A percentile compares a stretch with the other conserved stretches of the same genome.
phyloP scores from a whole-genome alignment of 2,329 filamentous ascomycete species.

The Cytospora mali region DNA sequence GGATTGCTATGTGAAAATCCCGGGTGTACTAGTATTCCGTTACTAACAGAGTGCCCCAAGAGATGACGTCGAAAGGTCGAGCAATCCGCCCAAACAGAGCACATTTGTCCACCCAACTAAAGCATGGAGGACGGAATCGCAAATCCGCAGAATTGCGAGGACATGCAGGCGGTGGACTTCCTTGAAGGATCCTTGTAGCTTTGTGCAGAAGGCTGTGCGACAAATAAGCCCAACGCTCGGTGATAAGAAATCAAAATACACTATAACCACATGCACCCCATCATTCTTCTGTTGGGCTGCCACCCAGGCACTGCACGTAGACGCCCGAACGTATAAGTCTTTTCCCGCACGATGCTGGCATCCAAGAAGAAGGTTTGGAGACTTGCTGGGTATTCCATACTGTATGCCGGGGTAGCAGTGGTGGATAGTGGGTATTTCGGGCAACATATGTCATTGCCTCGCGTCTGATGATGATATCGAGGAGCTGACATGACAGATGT shows the following conservation, averaged over 20 bases:
- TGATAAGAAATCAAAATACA: background rate
- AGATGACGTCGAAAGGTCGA: background rate
- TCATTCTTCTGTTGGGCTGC: background rate
- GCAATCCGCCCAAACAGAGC: background rate
- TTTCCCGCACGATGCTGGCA: background rate
- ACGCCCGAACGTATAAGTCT: no score
- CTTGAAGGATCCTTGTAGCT: background rate
- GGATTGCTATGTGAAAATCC: conserved; percentile 1
- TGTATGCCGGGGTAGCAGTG: background rate
- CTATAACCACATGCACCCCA: background rate
- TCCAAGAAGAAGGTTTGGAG: background rate
- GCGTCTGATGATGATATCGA: background rate
- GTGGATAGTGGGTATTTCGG: background rate
- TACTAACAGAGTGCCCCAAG: background rate
- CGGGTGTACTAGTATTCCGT: background rate
- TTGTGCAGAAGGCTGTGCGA: background rate
- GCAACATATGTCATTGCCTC: background rate
- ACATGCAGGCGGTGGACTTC: background rate
- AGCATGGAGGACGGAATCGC: background rate
- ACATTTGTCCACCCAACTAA: background rate
- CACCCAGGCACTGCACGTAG: background rate
- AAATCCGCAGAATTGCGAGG: background rate
- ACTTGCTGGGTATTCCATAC: background rate
- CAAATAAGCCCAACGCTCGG: background rate
- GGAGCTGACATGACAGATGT: background rate